Evolutionary conservation across 2,329 filamentous ascomycete genomes (phyloP).

Genomic region (Botrytis paeoniae): DNA sequence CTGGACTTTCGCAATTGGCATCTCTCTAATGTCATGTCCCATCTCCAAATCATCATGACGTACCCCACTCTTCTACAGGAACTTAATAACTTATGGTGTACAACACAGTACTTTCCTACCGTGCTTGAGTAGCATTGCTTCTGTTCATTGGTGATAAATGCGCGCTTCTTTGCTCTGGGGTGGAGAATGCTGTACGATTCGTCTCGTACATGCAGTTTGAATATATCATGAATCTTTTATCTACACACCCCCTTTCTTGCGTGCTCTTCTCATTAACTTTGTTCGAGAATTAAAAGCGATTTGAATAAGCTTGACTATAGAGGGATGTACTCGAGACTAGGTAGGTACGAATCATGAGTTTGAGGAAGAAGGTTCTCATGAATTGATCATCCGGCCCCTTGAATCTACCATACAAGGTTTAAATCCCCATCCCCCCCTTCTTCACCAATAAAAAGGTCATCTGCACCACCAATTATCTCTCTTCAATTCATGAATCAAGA

Average conservation of each 20-base stretch:
- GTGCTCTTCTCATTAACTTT: neutral
- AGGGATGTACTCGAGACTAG: constrained; percentile 6
- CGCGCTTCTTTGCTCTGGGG: neutral
- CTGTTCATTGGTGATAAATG: constrained; percentile 7
- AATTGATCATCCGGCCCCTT: constrained; percentile 16
- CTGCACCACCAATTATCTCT: constrained; percentile 1
- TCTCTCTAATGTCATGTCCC: neutral
- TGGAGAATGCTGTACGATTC: constrained; percentile 4
- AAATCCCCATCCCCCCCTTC: neutral
- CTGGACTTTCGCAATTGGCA: constrained; percentile 17
- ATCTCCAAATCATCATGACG: neutral
- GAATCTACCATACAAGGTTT: constrained; percentile 11
- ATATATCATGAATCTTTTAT: constrained; percentile 3
- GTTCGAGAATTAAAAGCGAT: neutral
- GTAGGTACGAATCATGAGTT: neutral
- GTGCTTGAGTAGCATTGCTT: constrained; percentile 6
- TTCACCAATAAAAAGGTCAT: constrained; percentile 18
- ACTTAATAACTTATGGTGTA: constrained; percentile 8
- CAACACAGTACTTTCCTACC: neutral
- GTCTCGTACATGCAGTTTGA: neutral
- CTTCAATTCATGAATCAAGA: constrained; percentile 1
- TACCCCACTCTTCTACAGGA: constrained; percentile 13
- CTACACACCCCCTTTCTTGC: constrained; percentile 11
- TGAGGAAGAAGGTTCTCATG: constrained; percentile 8
- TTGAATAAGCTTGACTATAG: neutral